Percentiles rank a stretch among this genome's conserved stretches.
These are phyloP conservation scores for Penicillium arizonense DNA, from an alignment of 495 filamentous ascomycete genomes.

Conservation along the genomic window DNA sequence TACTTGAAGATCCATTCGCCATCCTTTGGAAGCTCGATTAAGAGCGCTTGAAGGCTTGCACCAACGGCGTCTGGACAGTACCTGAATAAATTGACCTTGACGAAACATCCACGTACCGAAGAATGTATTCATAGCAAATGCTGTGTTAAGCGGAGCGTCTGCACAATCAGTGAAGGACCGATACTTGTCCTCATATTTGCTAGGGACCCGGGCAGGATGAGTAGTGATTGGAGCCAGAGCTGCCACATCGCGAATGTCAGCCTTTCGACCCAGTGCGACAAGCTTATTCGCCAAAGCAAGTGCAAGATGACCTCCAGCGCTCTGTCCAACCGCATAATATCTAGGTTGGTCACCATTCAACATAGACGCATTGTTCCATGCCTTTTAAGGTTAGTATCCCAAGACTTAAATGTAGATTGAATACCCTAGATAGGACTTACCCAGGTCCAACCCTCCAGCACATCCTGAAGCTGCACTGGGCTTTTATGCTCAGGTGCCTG, in stretches of 20 bases:
- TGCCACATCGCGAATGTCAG: not conserved
- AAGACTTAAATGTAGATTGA: no score
- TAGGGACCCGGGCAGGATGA: not conserved
- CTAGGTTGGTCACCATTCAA: constrained; percentile 18
- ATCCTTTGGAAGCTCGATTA: no score
- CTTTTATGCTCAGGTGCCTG: constrained; percentile 24
- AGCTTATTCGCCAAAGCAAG: constrained; percentile 6
- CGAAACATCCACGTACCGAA: not conserved
- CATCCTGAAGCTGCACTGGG: constrained; percentile 24
- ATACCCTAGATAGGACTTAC: not conserved
- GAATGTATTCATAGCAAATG: not conserved
- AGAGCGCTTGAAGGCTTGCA: no score
- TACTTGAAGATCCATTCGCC: no score
- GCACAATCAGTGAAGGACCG: not conserved
- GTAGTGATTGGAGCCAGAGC: not conserved
- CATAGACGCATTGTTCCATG: constrained; percentile 11
- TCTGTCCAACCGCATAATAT: constrained; percentile 24
- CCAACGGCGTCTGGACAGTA: no score
- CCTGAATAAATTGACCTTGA: no score
- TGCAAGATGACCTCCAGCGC: constrained; percentile 27
- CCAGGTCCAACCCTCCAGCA: constrained; percentile 10
- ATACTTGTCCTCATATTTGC: not conserved
- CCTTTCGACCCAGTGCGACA: not conserved
- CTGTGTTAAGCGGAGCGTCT: not conserved
- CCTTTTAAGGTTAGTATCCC: no score